Base-by-base conservation (phyloP, 2,329 filamentous ascomycete genomes). In the Colletotrichum spaethianum region DNA sequence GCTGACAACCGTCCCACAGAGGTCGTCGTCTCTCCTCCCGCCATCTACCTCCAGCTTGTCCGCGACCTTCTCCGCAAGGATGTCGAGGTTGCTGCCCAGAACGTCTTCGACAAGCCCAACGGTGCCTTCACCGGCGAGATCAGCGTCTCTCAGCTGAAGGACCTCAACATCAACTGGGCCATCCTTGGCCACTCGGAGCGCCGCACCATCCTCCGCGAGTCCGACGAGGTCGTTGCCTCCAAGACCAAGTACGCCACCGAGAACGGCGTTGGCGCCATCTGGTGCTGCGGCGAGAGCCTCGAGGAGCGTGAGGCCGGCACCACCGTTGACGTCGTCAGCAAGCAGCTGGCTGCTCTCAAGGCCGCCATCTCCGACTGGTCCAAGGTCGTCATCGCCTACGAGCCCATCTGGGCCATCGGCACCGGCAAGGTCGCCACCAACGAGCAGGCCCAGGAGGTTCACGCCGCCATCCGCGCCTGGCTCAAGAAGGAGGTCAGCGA, bases 91-190 rank as follows among this genome's bases (percentile, higher is more conserved):
- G 93, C 96, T 70, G 93, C 96, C 70, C 96, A 99, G 88, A 99
- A 99, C 86, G 94, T 98, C 84, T 98, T 91, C 86, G 94, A 98
- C 89, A 96, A 96, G 90, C 94, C 95, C 83, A 95, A 96, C 84
- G 96, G 96, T 78, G 96, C 96, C 79, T 98, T 93, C 89, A 99
- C 96, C 44, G 96, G 96, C 80, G 96, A 99, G 88, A 96, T 98
- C 86, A 95, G 93, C 76, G 95, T 95, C 75, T 87, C 92, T 74
- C 96, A 98, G 88, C 92, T 99, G 80, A 92, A 93, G 86, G 96
- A 98, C 85, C 91, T 89, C 85, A 91, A 91, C 81, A 93, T 98
- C 85, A 91, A 91, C 81, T 99, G 96, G 96, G 89, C 93, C 74
- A 92, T 99, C 79, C 89, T 98, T 73, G 96, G 96, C 77, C 96